Percentiles rank a stretch among this genome's conserved stretches.
phyloP scores from a whole-genome alignment of 768 basidiomycete genomes.

The Leccinellum rugosiceps region DNA sequence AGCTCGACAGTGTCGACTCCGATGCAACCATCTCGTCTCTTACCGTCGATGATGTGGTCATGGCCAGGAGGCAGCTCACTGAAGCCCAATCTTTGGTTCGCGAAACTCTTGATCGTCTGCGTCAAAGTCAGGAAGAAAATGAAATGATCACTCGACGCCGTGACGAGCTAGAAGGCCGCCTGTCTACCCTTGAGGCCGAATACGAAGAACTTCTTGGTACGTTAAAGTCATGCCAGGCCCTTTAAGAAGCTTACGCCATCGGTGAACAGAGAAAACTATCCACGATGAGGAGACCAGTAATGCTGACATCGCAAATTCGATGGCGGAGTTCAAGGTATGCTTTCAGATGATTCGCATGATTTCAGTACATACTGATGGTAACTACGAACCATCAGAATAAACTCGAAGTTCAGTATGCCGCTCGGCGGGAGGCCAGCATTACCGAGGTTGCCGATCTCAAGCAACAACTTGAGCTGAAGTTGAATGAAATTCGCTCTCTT shows the following conservation, averaged over 20 bases:
- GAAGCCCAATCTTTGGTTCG: slow-evolving; percentile 85
- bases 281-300: slow-evolving; percentile 85
- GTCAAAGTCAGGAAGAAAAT: slow-evolving; percentile 90
- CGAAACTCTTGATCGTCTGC: slow-evolving; percentile 85
- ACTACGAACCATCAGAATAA: slow-evolving; percentile 58
- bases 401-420: slow-evolving; percentile 89
- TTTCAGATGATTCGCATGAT: not conserved
- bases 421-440: slow-evolving; percentile 86
- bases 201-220: slow-evolving; percentile 95
- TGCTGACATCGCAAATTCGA: slow-evolving; percentile 77
- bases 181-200: slow-evolving; percentile 81
- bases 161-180: slow-evolving; percentile 83
- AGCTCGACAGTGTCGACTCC: slow-evolving; percentile 79
- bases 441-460: slow-evolving; percentile 83
- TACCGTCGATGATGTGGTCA: slow-evolving; percentile 71
- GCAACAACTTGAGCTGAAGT: slow-evolving; percentile 83
- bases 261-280: slow-evolving; percentile 78
- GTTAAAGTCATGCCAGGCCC: slow-evolving; percentile 23
- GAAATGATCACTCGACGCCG: slow-evolving; percentile 78
- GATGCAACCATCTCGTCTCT: slow-evolving; percentile 51
- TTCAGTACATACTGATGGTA: not conserved
- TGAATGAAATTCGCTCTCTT: slow-evolving; percentile 78
- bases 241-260: slow-evolving; percentile 8
- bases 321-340: slow-evolving; percentile 84
- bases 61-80: slow-evolving; percentile 82